phyloP scores from a whole-genome alignment of 768 basidiomycete species.

The Boletus sp. region DNA sequence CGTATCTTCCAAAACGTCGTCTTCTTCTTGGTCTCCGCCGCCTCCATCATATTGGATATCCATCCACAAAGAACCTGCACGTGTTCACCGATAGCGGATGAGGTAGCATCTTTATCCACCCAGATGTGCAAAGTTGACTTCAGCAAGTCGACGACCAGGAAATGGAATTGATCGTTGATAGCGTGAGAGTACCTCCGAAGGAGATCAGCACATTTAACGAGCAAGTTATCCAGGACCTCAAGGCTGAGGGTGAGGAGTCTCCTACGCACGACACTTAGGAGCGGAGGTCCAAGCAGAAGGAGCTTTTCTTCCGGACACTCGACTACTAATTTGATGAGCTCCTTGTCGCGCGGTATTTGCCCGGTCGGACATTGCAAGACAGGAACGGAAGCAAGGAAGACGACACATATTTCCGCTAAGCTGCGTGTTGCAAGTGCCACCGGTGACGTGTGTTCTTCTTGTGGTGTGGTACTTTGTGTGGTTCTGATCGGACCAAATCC shows the following conservation, averaged over 20 bases:
- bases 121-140: constrained; percentile 64
- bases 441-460: constrained; percentile 29
- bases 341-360: constrained; percentile 60
- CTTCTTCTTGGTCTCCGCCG: constrained; percentile 35
- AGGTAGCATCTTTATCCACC: constrained; percentile 36
- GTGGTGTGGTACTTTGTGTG: constrained; percentile 30
- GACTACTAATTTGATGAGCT: constrained; percentile 53
- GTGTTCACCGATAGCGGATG: constrained; percentile 40
- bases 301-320: constrained; percentile 54
- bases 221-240: constrained; percentile 50
- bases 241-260: constrained; percentile 52
- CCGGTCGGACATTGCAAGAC: constrained; percentile 57
- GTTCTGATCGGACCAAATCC: constrained; percentile 57
- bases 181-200: constrained; percentile 54
- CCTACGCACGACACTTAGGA: constrained; percentile 54
- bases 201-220: constrained; percentile 53
- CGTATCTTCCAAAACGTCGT: constrained; percentile 67
- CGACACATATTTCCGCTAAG: constrained; percentile 52
- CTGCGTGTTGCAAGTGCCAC: constrained; percentile 30
- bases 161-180: constrained; percentile 50
- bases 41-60: constrained; percentile 46
- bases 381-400: constrained; percentile 63
- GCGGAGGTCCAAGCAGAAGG: constrained; percentile 52
- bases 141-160: constrained; percentile 59
- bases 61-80: constrained; percentile 52